Percentiles rank a stretch among this genome's conserved stretches.
Conservation (phyloP, 768 basidiomycete species). For the Xerocomellus dryophilus region DNA sequence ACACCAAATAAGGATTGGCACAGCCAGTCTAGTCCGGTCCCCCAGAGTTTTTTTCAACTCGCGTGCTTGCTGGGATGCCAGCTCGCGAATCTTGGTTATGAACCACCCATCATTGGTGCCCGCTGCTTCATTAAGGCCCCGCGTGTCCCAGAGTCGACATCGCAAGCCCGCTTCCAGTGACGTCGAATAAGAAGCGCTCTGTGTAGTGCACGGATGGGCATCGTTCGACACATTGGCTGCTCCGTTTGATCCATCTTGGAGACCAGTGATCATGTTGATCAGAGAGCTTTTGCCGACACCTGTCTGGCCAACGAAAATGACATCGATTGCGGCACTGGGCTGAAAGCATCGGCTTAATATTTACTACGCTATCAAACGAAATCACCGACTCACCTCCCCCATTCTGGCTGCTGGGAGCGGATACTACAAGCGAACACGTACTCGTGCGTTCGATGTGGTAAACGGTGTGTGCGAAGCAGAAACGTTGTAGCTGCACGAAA, state of each 20-base stretch:
- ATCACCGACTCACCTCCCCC: constrained; percentile 18
- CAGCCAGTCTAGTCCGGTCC: not conserved
- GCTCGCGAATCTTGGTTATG: constrained; percentile 12
- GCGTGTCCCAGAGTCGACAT: constrained; percentile 27
- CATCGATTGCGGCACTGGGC: constrained; percentile 10
- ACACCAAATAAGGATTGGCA: constrained; percentile 26
- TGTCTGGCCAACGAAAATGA: constrained; percentile 26
- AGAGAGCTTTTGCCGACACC: constrained; percentile 27
- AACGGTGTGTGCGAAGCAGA: not conserved
- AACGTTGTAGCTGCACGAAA: not conserved
- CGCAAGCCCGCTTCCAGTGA: not conserved
- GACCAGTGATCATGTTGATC: constrained; percentile 23
- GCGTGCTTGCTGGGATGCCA: constrained; percentile 12
- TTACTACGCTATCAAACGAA: not conserved
- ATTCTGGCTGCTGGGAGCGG: constrained; percentile 2
- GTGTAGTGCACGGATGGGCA: constrained; percentile 18
- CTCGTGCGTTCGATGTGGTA: not conserved
- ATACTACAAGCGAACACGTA: not conserved
- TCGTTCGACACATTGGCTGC: constrained; percentile 21
- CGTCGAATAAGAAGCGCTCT: constrained; percentile 4
- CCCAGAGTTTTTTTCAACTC: constrained; percentile 18
- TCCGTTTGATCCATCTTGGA: not conserved
- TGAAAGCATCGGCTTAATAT: not conserved
- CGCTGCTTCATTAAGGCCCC: constrained; percentile 23
- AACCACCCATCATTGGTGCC: constrained; percentile 4